Base-by-base conservation (phyloP, 176 grass and related monocot genomes). In the Alloteropsis semialata region DNA sequence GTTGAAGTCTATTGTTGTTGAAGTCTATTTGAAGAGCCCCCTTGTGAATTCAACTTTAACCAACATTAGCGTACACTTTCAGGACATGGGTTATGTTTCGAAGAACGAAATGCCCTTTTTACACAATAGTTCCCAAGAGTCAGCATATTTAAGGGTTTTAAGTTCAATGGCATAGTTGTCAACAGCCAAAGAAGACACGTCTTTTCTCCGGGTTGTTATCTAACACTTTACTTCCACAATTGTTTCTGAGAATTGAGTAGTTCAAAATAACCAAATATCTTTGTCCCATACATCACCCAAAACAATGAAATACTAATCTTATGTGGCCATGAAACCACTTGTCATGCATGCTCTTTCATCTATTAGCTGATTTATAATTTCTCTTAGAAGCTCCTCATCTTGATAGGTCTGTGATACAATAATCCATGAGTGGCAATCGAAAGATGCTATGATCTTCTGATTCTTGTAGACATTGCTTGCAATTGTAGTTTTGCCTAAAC, bases 401-500 rank as follows among this genome's bases (percentile, higher is more conserved):
- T 61, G 37, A 16, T 75, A 84, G 27, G n/a, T 75, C 66, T 70
- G 39, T 16, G 89, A 87, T 1, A 75, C 6, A 17, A 56, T 14
- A 19, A 84, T 43, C 89, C 89, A 87, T 41, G 80, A 58, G 10
- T 19, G 39, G 4, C 80, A 82, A 36, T 51, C 25, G 33, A 87
- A 90, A 28, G 29, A 19, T 22, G n/a, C 41, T 74, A 14, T 76
- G 16, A 79, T 43, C 24, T 19, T 27, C 19, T 51, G 16, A n/a
- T 91, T 61, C 32, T 49, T 83, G 38, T 74, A 87, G 41, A 83
- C 19, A 2, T 33, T 58, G 58, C 55, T 88, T 22, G 88, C 72
- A 8, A 88, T 74, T 19, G 81, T 70, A 28, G 85, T 93, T 85
- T 93, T 93, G 0, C 91, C 91, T 79, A 90, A 10, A 16, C 88